Evolutionary conservation across 768 basidiomycete genomes (phyloP), one percentile per base, ranked within the genome.

Genomic region (Mycena olivaceomarginata): DNA sequence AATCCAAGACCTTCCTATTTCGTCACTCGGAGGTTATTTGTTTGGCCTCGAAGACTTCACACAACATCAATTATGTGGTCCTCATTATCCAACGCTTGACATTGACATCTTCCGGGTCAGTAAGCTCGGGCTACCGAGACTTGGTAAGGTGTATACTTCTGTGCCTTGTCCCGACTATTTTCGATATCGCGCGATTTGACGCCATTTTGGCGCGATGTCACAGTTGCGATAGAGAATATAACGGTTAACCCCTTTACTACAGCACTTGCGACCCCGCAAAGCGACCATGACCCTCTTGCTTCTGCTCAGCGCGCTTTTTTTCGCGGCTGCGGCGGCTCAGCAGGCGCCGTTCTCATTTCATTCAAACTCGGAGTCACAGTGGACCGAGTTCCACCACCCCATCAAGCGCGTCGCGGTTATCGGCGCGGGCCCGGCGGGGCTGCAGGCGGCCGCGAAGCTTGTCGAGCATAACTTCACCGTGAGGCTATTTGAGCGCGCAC

Each of bases 401-500:
- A 72, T 80, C 70, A 69, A 72, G 37, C 51, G 70, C n/a, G 76
- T 80, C 39, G 79, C 79, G 4, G 76, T 80, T 7, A 72, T 80
- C 4, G 79, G 79, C 16, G 79, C 79, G 1, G 79, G 79, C 5
- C 76, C 79, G 4, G 77, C 76, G 6, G 79, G 79, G 1, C 76
- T 80, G 2, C 79, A 77, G 39, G 79, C 79, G 6, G 79, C 76
- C 1, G 76, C 76, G 1, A 73, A 75, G 15, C 74, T 80, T 10
- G 46, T 80, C 9, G 75, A 76, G 22, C 78, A 79, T 43, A 74
- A 79, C 40, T 79, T 79, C 31, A 76, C 64, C 13, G 80, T 80
- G 20, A 67, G 80, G 7, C 65, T 80, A 18, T 80, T 80, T 40
- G 80, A 80, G 7, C 79, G 79, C 22, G 70, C 79, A 11, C 79